A percentile compares a stretch with the other conserved stretches of the same genome.
Conservation (phyloP, 345 rosid genomes). For the Eucalyptus curtisii region DNA sequence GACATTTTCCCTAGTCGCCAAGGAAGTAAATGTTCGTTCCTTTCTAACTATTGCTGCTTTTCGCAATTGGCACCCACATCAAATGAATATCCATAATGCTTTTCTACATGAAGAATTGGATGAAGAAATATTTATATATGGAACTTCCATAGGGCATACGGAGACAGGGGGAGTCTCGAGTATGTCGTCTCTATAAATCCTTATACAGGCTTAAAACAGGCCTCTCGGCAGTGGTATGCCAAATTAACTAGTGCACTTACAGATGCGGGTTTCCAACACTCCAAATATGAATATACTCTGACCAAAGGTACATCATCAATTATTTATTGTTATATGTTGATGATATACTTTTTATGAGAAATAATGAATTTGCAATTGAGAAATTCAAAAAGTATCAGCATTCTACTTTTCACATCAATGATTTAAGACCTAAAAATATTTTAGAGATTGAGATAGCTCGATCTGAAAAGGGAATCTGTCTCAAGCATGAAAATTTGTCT, state of each 20-base stretch:
- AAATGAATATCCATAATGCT: not conserved
- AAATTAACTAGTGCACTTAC: not conserved
- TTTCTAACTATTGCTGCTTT: not conserved
- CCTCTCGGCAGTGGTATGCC: not conserved
- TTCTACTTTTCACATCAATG: not conserved
- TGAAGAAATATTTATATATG: not conserved
- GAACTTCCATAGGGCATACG: too few species aligned
- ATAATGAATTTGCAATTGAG: not conserved
- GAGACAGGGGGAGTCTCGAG: not conserved
- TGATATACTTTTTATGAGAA: not conserved
- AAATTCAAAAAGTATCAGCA: not conserved
- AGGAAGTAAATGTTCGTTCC: not conserved
- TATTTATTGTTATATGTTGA: not conserved
- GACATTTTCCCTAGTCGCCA: too few species aligned
- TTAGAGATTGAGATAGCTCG: not conserved
- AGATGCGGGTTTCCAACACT: not conserved
- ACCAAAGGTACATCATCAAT: not conserved
- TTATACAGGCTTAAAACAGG: not conserved
- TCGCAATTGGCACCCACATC: not conserved
- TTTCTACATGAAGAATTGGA: not conserved
- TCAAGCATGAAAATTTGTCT: too few species aligned
- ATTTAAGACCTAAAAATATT: not conserved
- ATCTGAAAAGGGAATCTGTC: not conserved
- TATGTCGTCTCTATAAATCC: not conserved
- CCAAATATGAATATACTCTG: not conserved